Conservation (phyloP, 345 rosid species). For the Rhodamnia argentea region DNA sequence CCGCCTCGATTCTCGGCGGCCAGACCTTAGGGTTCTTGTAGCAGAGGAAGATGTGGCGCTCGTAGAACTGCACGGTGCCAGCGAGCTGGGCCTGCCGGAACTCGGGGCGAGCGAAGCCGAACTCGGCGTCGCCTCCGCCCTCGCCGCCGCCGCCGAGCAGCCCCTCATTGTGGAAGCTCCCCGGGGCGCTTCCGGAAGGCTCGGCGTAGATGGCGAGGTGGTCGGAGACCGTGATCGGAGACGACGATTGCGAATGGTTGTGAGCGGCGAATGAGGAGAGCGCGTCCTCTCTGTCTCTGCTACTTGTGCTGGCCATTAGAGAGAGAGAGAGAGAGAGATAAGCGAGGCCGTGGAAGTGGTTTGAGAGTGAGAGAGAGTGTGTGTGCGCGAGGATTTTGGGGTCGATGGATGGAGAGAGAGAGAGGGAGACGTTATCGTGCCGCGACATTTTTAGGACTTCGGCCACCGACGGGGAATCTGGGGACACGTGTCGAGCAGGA, state of each 20-base stretch:
- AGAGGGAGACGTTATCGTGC: neutral
- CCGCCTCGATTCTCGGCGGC: slow-evolving; percentile 94
- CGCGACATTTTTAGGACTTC: neutral
- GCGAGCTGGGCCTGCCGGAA: slow-evolving; percentile 54
- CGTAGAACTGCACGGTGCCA: slow-evolving; percentile 76
- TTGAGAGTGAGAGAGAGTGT: neutral
- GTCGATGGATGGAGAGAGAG: neutral
- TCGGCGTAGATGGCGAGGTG: slow-evolving; percentile 41
- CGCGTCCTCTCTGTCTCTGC: slow-evolving; percentile 50
- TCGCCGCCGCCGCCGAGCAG: slow-evolving; percentile 29
- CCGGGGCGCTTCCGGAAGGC: slow-evolving; percentile 62
- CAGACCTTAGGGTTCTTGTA: slow-evolving; percentile 93
- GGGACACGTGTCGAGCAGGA: neutral
- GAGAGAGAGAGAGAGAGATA: neutral
- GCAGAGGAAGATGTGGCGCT: slow-evolving; percentile 86
- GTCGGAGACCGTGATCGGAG: slow-evolving; percentile 62
- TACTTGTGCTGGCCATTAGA: slow-evolving; percentile 32
- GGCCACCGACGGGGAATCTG: neutral
- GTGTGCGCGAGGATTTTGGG: no score
- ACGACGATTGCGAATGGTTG: slow-evolving; percentile 55
- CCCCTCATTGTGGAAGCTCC: slow-evolving; percentile 75
- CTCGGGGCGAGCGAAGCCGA: slow-evolving; percentile 74
- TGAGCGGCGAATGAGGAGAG: slow-evolving; percentile 26
- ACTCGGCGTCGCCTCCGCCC: slow-evolving; percentile 35
- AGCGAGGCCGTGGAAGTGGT: neutral